A percentile compares a stretch with the other conserved stretches of the same genome.
These are phyloP conservation scores for Gynochthodes officinalis DNA, from an alignment of 257 asterid species.

Conservation along the genomic window DNA sequence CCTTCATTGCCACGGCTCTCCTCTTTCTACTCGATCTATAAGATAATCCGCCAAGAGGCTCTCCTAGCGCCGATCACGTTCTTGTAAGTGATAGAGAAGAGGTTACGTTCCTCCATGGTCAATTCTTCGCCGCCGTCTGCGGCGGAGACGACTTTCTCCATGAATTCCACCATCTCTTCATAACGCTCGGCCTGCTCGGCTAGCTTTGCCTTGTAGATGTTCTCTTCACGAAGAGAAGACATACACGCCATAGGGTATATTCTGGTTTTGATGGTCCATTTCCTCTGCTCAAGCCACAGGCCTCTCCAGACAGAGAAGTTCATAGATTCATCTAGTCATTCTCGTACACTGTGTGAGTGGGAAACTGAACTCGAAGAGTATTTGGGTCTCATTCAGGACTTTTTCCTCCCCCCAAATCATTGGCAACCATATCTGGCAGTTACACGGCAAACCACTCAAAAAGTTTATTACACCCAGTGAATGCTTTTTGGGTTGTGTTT, in stretches of 20 bases:
- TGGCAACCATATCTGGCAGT: too few species aligned
- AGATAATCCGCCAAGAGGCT: constrained; percentile 75
- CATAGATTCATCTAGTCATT: constrained; percentile 51
- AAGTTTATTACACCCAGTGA: too few species aligned
- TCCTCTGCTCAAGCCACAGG: constrained; percentile 37
- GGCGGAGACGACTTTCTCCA: constrained; percentile 81
- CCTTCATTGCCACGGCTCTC: constrained; percentile 82
- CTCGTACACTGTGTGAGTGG: constrained; percentile 59
- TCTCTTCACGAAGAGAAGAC: constrained; percentile 82
- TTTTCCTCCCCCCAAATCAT: too few species aligned
- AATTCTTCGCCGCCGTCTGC: constrained; percentile 64
- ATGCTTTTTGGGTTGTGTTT: too few species aligned
- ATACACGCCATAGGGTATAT: constrained; percentile 58
- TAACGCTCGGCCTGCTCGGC: constrained; percentile 95
- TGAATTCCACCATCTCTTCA: constrained; percentile 92
- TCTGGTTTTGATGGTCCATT: constrained; percentile 47
- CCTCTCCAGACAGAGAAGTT: constrained; percentile 48
- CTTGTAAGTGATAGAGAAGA: constrained; percentile 71
- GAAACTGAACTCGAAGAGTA: constrained; percentile 62
- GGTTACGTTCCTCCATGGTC: constrained; percentile 80
- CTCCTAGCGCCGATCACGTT: constrained; percentile 85
- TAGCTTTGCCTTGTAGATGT: constrained; percentile 83
- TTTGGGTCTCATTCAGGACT: too few species aligned
- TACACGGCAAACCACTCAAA: too few species aligned
- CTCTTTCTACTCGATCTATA: constrained; percentile 83